These are phyloP conservation scores for Spiraea crenata DNA, from an alignment of 331 rosid species.

Conservation along the genomic window DNA sequence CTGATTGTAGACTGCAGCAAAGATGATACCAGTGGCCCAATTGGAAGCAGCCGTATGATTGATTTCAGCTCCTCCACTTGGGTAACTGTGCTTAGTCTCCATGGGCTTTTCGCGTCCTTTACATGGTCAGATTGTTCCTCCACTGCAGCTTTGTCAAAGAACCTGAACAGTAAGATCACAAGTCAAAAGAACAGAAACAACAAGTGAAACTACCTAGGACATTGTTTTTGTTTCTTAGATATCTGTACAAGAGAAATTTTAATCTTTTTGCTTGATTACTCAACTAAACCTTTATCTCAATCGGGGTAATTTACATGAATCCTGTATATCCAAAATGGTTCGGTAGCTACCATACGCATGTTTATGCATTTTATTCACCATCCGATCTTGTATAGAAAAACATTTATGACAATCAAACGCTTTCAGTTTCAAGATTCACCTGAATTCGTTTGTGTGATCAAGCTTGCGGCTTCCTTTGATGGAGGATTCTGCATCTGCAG, in stretches of 20 bases:
- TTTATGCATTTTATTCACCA: background rate
- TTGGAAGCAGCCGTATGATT: conserved; percentile 48
- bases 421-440: conserved; percentile 23
- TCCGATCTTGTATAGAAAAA: background rate
- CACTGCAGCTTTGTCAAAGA: conserved; percentile 59
- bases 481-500: conserved; percentile 38
- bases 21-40: conserved; percentile 56
- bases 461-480: conserved; percentile 56
- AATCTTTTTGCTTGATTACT: background rate
- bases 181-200: background rate
- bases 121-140: conserved; percentile 23
- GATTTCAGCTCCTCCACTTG: conserved; percentile 64
- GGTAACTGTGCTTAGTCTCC: conserved; percentile 57
- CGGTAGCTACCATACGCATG: background rate
- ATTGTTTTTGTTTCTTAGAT: background rate
- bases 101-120: conserved; percentile 31
- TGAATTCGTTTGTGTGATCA: conserved; percentile 41
- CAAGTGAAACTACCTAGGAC: background rate
- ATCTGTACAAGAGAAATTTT: background rate
- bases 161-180: conserved; percentile 21
- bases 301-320: too few relatives aligned
- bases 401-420: background rate
- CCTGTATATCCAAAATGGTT: too few relatives aligned
- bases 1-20: conserved; percentile 43
- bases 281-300: background rate